These are phyloP conservation scores for Pleurotus pulmonarius DNA, from an alignment of 768 basidiomycete genomes.

Conservation along the genomic window DNA sequence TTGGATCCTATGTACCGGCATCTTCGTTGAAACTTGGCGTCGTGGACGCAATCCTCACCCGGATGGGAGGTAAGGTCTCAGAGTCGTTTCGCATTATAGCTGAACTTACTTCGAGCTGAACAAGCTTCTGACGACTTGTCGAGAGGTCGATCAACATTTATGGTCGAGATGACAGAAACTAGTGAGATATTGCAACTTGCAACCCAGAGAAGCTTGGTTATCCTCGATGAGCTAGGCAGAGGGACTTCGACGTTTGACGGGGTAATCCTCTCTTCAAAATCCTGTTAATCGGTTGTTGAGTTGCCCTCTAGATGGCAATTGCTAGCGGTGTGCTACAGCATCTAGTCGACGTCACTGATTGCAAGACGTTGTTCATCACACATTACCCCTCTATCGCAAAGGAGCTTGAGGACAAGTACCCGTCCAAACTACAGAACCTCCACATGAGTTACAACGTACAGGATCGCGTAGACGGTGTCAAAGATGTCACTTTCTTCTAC, in stretches of 20 bases:
- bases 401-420: constrained; percentile 57
- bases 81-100: background rate
- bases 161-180: constrained; percentile 96
- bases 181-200: constrained; percentile 82
- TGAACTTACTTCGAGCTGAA: background rate
- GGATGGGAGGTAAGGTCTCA: constrained; percentile 74
- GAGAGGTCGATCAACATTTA: constrained; percentile 88
- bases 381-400: constrained; percentile 88
- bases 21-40: constrained; percentile 68
- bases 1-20: constrained; percentile 94
- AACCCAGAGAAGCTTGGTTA: constrained; percentile 74
- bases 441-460: constrained; percentile 86
- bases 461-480: constrained; percentile 62
- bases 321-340: constrained; percentile 79
- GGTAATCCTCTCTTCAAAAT: constrained; percentile 27
- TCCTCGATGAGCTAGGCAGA: constrained; percentile 86
- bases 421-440: constrained; percentile 62
- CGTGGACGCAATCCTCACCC: constrained; percentile 79
- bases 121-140: constrained; percentile 84
- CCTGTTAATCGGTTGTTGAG: background rate
- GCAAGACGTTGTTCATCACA: constrained; percentile 89
- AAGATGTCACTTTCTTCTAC: constrained; percentile 88
- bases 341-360: constrained; percentile 51
- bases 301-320: constrained; percentile 67
- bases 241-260: constrained; percentile 95